phyloP scores from a whole-genome alignment of 2,329 filamentous ascomycete species.

The Cytospora leucostoma region DNA sequence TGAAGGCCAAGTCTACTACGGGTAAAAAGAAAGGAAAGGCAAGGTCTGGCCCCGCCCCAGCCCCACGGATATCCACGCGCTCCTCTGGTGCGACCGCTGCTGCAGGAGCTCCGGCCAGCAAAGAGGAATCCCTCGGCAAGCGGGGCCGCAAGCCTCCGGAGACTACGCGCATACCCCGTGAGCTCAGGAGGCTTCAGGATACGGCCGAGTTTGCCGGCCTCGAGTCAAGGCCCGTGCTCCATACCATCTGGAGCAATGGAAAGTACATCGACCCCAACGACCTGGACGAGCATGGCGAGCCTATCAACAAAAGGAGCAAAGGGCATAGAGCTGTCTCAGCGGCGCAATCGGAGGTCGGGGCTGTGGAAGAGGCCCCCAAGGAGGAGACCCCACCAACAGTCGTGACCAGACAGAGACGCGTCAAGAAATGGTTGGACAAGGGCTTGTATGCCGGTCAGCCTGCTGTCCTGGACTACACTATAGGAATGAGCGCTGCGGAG shows the following conservation, averaged over 20 bases:
- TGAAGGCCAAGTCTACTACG: constrained; percentile 36
- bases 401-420: constrained; percentile 46
- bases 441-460: constrained; percentile 87
- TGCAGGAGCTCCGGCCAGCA: constrained; percentile 48
- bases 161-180: constrained; percentile 55
- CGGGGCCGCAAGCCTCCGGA: constrained; percentile 57
- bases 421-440: constrained; percentile 78
- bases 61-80: constrained; percentile 48
- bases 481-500: constrained; percentile 52
- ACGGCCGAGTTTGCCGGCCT: constrained; percentile 63
- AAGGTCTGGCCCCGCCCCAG: constrained; percentile 33
- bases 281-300: constrained; percentile 40
- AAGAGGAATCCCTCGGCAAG: constrained; percentile 60
- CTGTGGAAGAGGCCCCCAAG: constrained; percentile 24
- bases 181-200: constrained; percentile 61
- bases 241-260: constrained; percentile 66
- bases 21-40: constrained; percentile 9
- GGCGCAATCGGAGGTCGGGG: constrained; percentile 6
- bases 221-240: constrained; percentile 57
- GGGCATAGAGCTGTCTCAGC: constrained; percentile 33
- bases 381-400: constrained; percentile 40
- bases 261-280: constrained; percentile 55
- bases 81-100: constrained; percentile 41
- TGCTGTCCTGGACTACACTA: constrained; percentile 47
- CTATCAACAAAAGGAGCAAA: constrained; percentile 40